Evolutionary conservation across 306 rosid species (phyloP).

Genomic region (Citrullus colocynthis): DNA sequence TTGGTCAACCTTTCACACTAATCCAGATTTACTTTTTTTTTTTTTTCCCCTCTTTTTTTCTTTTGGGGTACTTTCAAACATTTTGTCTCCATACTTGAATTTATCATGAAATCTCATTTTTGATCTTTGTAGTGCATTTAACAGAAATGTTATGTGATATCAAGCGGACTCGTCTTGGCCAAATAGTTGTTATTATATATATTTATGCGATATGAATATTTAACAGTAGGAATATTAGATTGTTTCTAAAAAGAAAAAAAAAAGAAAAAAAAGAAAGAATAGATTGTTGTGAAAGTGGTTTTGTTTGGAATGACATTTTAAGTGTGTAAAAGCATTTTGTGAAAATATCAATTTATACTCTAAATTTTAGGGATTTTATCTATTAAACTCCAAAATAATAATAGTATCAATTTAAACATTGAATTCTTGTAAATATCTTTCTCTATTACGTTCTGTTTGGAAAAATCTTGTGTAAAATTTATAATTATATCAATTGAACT

Average conservation of each 20-base stretch:
- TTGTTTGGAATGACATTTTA: neutral
- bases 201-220: too few species aligned
- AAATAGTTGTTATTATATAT: neutral
- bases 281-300: neutral
- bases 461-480: too few species aligned
- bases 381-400: too few species aligned
- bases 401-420: too few species aligned
- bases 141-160: neutral
- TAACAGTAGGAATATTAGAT: neutral
- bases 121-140: neutral
- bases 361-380: too few species aligned
- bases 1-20: constrained; percentile 1
- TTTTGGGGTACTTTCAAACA: neutral
- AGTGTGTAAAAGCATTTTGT: too few species aligned
- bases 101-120: neutral
- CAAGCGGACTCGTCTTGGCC: neutral
- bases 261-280: neutral
- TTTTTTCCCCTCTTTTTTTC: too few species aligned
- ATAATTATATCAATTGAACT: too few species aligned
- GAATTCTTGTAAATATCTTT: too few species aligned
- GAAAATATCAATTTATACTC: too few species aligned
- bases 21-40: neutral
- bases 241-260: too few species aligned
- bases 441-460: too few species aligned
- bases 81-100: neutral